A percentile compares a stretch with the other conserved stretches of the same genome.
Evolutionary conservation across 352 stramenopile species (phyloP).

Genomic region (Phytophthora boehmeriae): DNA sequence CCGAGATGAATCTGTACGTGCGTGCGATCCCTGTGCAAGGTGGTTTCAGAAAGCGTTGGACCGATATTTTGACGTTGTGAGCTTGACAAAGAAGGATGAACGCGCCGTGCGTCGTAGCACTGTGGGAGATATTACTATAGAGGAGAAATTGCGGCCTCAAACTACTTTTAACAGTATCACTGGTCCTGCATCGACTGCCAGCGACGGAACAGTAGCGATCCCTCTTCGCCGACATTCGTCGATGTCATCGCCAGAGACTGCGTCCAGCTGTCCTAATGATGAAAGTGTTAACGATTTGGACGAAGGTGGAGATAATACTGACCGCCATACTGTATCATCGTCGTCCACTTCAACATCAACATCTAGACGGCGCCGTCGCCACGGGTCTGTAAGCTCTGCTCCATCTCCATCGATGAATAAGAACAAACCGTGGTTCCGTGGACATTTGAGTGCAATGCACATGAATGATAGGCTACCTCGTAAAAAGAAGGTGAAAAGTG

Average conservation of each 20-base stretch:
- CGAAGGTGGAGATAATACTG: conserved; percentile 28
- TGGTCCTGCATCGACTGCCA: conserved; percentile 11
- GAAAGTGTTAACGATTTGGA: conserved; percentile 23
- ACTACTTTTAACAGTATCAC: conserved; percentile 16
- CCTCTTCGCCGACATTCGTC: conserved; percentile 23
- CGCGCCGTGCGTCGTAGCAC: conserved; percentile 9
- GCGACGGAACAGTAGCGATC: conserved; percentile 15
- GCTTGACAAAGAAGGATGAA: conserved; percentile 37
- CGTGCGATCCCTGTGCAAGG: conserved; percentile 61
- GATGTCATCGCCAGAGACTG: conserved; percentile 26
- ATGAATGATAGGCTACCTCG: conserved; percentile 61
- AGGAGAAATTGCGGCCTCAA: conserved; percentile 19
- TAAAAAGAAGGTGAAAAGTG: conserved; percentile 46
- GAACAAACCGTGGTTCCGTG: conserved; percentile 67
- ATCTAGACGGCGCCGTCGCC: conserved; percentile 26
- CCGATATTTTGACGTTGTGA: conserved; percentile 67
- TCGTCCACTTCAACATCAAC: conserved; percentile 16
- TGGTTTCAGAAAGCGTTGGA: conserved; percentile 79
- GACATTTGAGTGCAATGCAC: conserved; percentile 74
- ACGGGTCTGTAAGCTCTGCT: conserved; percentile 32
- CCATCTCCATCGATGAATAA: conserved; percentile 32
- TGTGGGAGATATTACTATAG: conserved; percentile 26
- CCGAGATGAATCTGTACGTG: conserved; percentile 47
- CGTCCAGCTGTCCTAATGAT: conserved; percentile 15
- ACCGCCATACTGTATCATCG: conserved; percentile 9